phyloP scores from a whole-genome alignment of 345 rosid genomes.

The Stellera chamaejasme region DNA sequence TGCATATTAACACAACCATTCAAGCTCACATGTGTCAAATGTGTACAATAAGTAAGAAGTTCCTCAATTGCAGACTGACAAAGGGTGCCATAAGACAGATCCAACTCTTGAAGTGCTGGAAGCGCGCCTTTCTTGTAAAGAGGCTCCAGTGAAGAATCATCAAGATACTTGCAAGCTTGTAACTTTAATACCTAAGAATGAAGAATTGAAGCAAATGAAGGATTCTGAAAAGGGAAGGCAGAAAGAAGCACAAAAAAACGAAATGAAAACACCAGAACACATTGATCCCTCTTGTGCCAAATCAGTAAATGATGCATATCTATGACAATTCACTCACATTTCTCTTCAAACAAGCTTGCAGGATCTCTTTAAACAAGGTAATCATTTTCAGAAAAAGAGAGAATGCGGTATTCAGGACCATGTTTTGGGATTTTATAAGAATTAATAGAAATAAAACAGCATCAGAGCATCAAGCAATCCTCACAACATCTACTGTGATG shows the following conservation, averaged over 20 bases:
- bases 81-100: slow-evolving; percentile 88
- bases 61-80: slow-evolving; percentile 92
- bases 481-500: no score
- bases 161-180: slow-evolving; percentile 97
- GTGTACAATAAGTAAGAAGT: slow-evolving; percentile 87
- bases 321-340: no score
- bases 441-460: no score
- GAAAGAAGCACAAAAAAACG: neutral
- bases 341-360: no score
- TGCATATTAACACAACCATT: slow-evolving; percentile 93
- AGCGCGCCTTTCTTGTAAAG: slow-evolving; percentile 81
- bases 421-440: no score
- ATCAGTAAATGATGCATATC: no score
- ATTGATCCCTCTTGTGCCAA: no score
- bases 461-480: no score
- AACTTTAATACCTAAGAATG: slow-evolving; percentile 64
- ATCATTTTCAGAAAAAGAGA: no score
- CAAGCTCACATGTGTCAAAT: slow-evolving; percentile 89
- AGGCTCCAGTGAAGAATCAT: slow-evolving; percentile 83
- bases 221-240: neutral
- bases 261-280: no score
- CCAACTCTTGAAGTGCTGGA: slow-evolving; percentile 73
- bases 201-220: neutral
- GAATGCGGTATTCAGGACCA: no score
- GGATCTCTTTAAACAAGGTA: no score